Evolutionary conservation across 2,329 filamentous ascomycete species (phyloP).

Genomic region (Coniella vitis): DNA sequence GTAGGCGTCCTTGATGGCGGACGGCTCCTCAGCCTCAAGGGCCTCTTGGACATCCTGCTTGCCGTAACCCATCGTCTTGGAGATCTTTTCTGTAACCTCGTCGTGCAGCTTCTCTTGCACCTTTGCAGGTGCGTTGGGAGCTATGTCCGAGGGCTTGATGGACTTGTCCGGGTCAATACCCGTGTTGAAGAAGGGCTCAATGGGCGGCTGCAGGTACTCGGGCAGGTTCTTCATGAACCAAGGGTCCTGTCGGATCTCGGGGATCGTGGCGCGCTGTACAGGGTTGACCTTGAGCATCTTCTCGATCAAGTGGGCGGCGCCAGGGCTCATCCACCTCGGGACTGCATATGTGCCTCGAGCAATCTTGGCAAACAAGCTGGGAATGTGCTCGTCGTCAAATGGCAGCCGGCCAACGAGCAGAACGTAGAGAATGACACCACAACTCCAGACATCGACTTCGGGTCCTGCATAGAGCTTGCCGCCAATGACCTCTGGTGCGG

Average conservation of each 20-base stretch:
- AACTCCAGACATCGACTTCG: slow-evolving; percentile 98
- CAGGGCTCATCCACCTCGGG: slow-evolving; percentile 81
- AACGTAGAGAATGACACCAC: slow-evolving; percentile 84
- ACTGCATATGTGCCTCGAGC: slow-evolving; percentile 89
- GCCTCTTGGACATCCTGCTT: slow-evolving; percentile 94
- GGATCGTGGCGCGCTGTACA: slow-evolving; percentile 86
- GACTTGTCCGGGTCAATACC: slow-evolving; percentile 91
- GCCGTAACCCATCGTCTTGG: slow-evolving; percentile 96
- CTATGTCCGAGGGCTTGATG: slow-evolving; percentile 76
- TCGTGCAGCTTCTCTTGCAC: slow-evolving; percentile 87
- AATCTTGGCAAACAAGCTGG: slow-evolving; percentile 95
- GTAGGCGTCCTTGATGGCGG: slow-evolving; percentile 97
- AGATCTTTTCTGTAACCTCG: slow-evolving; percentile 89
- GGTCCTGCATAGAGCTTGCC: slow-evolving; percentile 96
- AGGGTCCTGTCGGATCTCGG: slow-evolving; percentile 84
- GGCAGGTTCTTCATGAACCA: slow-evolving; percentile 91
- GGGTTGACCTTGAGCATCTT: slow-evolving; percentile 95
- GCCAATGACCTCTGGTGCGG: slow-evolving; percentile 94
- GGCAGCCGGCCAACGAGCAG: slow-evolving; percentile 76
- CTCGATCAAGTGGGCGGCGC: slow-evolving; percentile 75
- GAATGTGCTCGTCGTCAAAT: slow-evolving; percentile 98
- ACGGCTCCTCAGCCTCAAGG: slow-evolving; percentile 83
- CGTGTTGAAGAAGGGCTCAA: slow-evolving; percentile 88
- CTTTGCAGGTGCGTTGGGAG: slow-evolving; percentile 67
- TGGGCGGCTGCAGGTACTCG: slow-evolving; percentile 76